These are phyloP conservation scores for Echinosophora koreensis DNA, from an alignment of 306 rosid genomes.

Conservation along the genomic window DNA sequence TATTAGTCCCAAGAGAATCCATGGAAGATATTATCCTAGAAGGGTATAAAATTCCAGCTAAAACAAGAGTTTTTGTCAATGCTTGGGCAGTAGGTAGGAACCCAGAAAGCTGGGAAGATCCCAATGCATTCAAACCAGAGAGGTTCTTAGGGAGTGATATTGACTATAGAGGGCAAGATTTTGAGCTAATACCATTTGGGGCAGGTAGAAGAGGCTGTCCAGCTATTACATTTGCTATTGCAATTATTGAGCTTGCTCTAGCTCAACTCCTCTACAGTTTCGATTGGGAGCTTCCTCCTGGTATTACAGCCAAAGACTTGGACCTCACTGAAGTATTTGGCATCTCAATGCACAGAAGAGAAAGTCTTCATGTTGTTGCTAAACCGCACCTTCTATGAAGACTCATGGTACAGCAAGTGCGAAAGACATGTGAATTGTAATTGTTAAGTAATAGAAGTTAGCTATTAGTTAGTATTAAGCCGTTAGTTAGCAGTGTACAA, in stretches of 20 bases:
- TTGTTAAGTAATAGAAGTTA: neutral
- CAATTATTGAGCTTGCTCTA: conserved; percentile 65
- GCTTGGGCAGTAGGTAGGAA: conserved; percentile 79
- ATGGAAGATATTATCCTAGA: conserved; percentile 63
- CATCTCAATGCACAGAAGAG: conserved; percentile 72
- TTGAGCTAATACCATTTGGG: conserved; percentile 73
- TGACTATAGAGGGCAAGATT: conserved; percentile 69
- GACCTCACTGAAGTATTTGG: conserved; percentile 73
- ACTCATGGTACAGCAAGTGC: neutral
- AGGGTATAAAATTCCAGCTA: conserved; percentile 68
- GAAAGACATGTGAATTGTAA: neutral
- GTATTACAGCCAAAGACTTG: conserved; percentile 54
- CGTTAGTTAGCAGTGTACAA: neutral
- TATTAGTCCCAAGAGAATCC: conserved; percentile 77
- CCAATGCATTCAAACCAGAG: conserved; percentile 64
- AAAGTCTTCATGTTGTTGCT: conserved; percentile 56
- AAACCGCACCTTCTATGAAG: conserved; percentile 53
- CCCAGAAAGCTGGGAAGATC: conserved; percentile 68
- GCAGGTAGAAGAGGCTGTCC: conserved; percentile 82
- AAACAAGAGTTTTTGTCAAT: conserved; percentile 67
- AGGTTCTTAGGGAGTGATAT: conserved; percentile 63
- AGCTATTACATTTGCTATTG: conserved; percentile 53
- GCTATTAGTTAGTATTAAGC: neutral
- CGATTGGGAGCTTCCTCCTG: conserved; percentile 77
- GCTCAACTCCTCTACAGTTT: conserved; percentile 75